Base-by-base conservation (phyloP, 2,329 filamentous ascomycete species). In the Ophiostoma fasciatum region DNA sequence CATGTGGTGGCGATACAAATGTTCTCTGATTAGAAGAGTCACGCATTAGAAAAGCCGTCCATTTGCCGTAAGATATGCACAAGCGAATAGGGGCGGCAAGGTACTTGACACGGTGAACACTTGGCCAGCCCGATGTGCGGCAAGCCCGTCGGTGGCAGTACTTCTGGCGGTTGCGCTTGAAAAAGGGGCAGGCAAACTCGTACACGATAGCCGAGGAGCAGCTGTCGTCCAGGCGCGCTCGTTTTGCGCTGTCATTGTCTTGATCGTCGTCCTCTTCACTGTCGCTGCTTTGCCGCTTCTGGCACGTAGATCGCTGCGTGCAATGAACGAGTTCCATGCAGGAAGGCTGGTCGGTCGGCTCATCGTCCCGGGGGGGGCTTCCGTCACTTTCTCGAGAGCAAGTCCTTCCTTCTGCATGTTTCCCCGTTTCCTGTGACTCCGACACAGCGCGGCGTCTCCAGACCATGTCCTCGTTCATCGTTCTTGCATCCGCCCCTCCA, bases 41-140 rank as follows among this genome's bases (percentile, higher is more conserved):
- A n/a, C n/a, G n/a, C n/a, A 9, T 25, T 12, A 13, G 3, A 25
- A 13, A 3, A 13, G 11, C 9, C 11, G 11, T 25, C 3, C 11
- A 10, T 5, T 5, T 25, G 23, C 7, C 3, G 3, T 9, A 13
- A 25, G 11, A 13, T 25, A 9, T 9, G 3, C 13, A 3, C 11
- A 12, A 13, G 11, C 11, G 13, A 25, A 25, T 8, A 25, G 13
- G 23, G n/a, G 8, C 10, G 23, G 9, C 9, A 23, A 41, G 49
- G 25, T 39, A 55, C 48, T 62, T 61, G 46, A 61, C 53, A 1
- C 57, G 49, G 35, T 59, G 56, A 0, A 59, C 55, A 7, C 50
- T 56, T 1, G 51, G 53, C 51, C 56, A 60, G 1, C 56, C 54
- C 1, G 53, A 55, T 0, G 54, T 52, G 12, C 54, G 52, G 42